Evolutionary conservation across 179 eudicot genomes (phyloP).

Genomic region (Gypsophila paniculata): DNA sequence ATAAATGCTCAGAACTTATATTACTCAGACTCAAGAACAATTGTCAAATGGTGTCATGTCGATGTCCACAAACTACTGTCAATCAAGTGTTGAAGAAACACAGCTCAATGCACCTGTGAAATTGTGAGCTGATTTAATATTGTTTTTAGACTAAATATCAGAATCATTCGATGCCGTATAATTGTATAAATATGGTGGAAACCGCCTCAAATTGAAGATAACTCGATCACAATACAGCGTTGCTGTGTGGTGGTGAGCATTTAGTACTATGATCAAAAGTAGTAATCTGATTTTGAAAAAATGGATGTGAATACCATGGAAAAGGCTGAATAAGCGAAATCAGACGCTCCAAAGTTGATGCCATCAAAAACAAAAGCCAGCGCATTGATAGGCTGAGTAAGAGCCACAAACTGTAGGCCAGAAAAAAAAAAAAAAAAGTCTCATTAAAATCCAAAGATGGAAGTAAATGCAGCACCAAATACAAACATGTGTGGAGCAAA

Average conservation of each 20-base stretch:
- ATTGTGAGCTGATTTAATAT: background rate
- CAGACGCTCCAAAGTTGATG: conserved; percentile 57
- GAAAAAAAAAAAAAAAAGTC: background rate
- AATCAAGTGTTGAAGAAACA: background rate
- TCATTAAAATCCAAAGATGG: background rate
- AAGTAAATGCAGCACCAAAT: background rate
- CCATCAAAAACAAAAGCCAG: conserved; percentile 38
- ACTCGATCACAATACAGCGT: too few species aligned
- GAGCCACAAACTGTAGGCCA: conserved; percentile 63
- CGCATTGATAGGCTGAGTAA: conserved; percentile 48
- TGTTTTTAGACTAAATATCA: too few species aligned
- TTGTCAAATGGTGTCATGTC: too few species aligned
- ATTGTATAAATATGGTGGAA: too few species aligned
- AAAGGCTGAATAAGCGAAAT: conserved; percentile 74
- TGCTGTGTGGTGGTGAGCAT: too few species aligned
- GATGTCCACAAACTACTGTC: too few species aligned
- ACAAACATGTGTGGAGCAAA: background rate
- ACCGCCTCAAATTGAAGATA: too few species aligned
- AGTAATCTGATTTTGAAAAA: background rate
- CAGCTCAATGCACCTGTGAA: background rate
- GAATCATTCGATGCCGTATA: too few species aligned
- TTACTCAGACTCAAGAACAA: too few species aligned
- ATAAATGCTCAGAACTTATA: too few species aligned
- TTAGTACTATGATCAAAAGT: too few species aligned
- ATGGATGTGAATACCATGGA: conserved; percentile 45